Percentiles rank a stretch among this genome's conserved stretches.
Evolutionary conservation across 768 basidiomycete genomes (phyloP).

Genomic region (Kwoniella sp.): DNA sequence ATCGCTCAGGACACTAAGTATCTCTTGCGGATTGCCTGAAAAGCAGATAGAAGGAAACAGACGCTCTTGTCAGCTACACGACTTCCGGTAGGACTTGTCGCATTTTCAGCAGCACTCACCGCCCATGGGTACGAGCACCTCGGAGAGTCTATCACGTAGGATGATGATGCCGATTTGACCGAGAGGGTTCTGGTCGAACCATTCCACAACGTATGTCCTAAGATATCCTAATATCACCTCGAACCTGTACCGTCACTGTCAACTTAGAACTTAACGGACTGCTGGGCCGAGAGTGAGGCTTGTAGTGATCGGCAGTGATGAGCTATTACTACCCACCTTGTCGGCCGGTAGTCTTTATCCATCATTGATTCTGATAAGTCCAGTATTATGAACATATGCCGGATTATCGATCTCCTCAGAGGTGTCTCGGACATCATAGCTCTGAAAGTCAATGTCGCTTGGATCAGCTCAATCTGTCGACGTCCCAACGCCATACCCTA

Average conservation of each 20-base stretch:
- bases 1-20: conserved; percentile 80
- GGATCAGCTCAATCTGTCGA: background rate
- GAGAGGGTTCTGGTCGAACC: conserved; percentile 99
- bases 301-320: background rate
- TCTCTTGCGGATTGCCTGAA: conserved; percentile 91
- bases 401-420: conserved; percentile 91
- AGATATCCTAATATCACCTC: conserved; percentile 88
- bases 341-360: conserved; percentile 94
- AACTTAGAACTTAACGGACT: background rate
- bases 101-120: conserved; percentile 66
- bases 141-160: conserved; percentile 86
- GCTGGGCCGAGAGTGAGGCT: no score
- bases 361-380: conserved; percentile 90
- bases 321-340: conserved; percentile 58
- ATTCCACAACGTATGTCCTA: conserved; percentile 87
- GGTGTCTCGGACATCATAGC: conserved; percentile 63
- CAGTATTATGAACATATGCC: conserved; percentile 88
- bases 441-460: conserved; percentile 15
- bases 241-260: conserved; percentile 61
- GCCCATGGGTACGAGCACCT: conserved; percentile 87
- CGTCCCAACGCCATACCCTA: conserved; percentile 6
- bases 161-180: conserved; percentile 95
- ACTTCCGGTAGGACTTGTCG: no score
- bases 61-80: background rate
- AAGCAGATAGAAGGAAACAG: background rate